Evolutionary conservation across 1,284 basidiomycete species (phyloP).

Genomic region (Heterobasidion occidentale): DNA sequence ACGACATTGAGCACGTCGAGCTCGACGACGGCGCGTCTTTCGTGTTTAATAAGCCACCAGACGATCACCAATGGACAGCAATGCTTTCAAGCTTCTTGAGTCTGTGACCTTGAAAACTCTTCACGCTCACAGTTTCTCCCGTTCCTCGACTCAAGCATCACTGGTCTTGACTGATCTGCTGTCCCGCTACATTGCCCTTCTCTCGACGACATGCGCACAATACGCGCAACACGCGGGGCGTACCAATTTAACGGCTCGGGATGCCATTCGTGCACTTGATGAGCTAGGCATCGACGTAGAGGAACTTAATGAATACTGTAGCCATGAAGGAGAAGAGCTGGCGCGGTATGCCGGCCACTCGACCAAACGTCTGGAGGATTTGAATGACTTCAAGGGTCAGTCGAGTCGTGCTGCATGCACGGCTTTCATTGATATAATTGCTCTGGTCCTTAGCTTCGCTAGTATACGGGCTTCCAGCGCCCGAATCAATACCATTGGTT

Average conservation of each 20-base stretch:
- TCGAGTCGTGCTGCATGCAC: slow-evolving; percentile 14
- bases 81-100: slow-evolving; percentile 45
- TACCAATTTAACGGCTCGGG: slow-evolving; percentile 40
- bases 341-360: slow-evolving; percentile 56
- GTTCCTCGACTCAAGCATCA: slow-evolving; percentile 62
- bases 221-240: slow-evolving; percentile 69
- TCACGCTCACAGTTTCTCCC: slow-evolving; percentile 67
- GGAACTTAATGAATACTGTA: slow-evolving; percentile 57
- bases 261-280: slow-evolving; percentile 58
- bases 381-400: slow-evolving; percentile 64
- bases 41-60: background rate
- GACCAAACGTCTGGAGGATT: slow-evolving; percentile 55
- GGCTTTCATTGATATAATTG: slow-evolving; percentile 13
- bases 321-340: slow-evolving; percentile 57
- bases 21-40: slow-evolving; percentile 10
- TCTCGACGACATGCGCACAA: slow-evolving; percentile 56
- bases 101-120: slow-evolving; percentile 58
- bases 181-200: slow-evolving; percentile 57
- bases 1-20: slow-evolving; percentile 11
- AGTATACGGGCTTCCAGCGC: slow-evolving; percentile 46
- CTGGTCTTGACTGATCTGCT: slow-evolving; percentile 64
- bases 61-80: slow-evolving; percentile 12
- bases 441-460: slow-evolving; percentile 42
- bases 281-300: slow-evolving; percentile 65
- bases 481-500: slow-evolving; percentile 43